phyloP scores from a whole-genome alignment of 2,329 filamentous ascomycete genomes.

The Nothophaeocryptopus gaeumannii region DNA sequence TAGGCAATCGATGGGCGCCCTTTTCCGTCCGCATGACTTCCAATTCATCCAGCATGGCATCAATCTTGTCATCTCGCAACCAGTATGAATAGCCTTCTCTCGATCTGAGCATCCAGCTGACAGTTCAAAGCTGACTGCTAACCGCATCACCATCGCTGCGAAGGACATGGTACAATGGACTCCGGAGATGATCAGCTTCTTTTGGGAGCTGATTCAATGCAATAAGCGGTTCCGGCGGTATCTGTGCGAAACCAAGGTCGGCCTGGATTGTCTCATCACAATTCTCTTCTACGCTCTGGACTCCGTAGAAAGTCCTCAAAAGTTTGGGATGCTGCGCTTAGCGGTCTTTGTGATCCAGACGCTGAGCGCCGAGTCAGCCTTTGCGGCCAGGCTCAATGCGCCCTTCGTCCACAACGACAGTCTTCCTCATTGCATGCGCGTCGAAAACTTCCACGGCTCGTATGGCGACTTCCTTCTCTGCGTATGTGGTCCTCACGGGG shows the following conservation, averaged over 20 bases:
- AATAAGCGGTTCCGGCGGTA: slow-evolving; percentile 97
- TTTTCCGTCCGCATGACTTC: slow-evolving; percentile 93
- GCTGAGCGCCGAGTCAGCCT: slow-evolving; percentile 85
- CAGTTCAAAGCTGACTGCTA: slow-evolving; percentile 63
- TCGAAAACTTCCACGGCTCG: slow-evolving; percentile 79
- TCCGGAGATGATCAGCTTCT: slow-evolving; percentile 93
- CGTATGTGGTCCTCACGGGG: slow-evolving; percentile 50
- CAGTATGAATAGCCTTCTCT: slow-evolving; percentile 43
- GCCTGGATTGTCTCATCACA: slow-evolving; percentile 87
- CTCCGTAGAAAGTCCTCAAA: slow-evolving; percentile 78
- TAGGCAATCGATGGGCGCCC: slow-evolving; percentile 81
- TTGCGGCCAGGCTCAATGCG: slow-evolving; percentile 86
- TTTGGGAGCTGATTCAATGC: slow-evolving; percentile 96
- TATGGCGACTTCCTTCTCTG: slow-evolving; percentile 94
- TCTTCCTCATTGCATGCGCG: slow-evolving; percentile 74
- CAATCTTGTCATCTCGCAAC: slow-evolving; percentile 70
- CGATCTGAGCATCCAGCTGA: slow-evolving; percentile 23
- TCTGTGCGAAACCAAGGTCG: slow-evolving; percentile 91
- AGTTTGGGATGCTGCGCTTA: slow-evolving; percentile 92
- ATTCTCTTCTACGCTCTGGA: slow-evolving; percentile 91
- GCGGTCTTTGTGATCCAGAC: slow-evolving; percentile 97
- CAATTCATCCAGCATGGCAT: slow-evolving; percentile 67
- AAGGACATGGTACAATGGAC: slow-evolving; percentile 80
- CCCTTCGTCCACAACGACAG: slow-evolving; percentile 85
- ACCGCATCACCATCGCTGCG: slow-evolving; percentile 79